Evolutionary conservation across 192 early-diverging fungal genomes (phyloP), one percentile per base, ranked within the genome.

Genomic region (Haplosporangium gracile): DNA sequence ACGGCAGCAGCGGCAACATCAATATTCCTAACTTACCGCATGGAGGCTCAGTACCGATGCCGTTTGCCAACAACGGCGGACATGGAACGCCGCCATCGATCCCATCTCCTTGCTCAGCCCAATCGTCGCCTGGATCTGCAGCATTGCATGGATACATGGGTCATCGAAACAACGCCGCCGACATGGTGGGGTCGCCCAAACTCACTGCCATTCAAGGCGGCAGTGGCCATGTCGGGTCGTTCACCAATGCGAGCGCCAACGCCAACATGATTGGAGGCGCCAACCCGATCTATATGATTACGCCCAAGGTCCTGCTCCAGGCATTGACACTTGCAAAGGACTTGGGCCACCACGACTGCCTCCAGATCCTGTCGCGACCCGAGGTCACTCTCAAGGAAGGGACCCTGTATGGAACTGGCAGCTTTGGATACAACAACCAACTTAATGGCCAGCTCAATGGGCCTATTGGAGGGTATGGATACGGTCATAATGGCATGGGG

Each of bases 381-480:
- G 84, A 86, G 70, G 79, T 81, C 4, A 86, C 84, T 15, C 15
- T 86, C 65, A 86, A 86, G 34, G 84, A 86, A 60, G 84, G 84
- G 9, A 86, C 84, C 5, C 36, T 86, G 4, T 86, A 80, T 70
- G 84, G 84, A 34, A 81, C 84, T n/a, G 84, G 84, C 18, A 86
- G 84, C 63, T 86, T 70, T 78, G 84, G 84, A 18, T 86, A 81
- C 51, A 86, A 86, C 18, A 86, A 86, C 34, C 84, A 86, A 51
- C 47, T 85, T 1, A 75, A 72, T 7, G 68, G 68, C 11, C 74
- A 77, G 26, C 32, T 65, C 63, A 70, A 80, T 24, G 70, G 76
- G 11, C 60, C 68, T 24, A 10, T 65, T 65, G 15, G 68, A 4
- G 68, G 38, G 22, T 70, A 72, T 79, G 74, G 78, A 57, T 57